Base-by-base conservation (phyloP, 2,329 filamentous ascomycete genomes). In the Talaromyces sp. region DNA sequence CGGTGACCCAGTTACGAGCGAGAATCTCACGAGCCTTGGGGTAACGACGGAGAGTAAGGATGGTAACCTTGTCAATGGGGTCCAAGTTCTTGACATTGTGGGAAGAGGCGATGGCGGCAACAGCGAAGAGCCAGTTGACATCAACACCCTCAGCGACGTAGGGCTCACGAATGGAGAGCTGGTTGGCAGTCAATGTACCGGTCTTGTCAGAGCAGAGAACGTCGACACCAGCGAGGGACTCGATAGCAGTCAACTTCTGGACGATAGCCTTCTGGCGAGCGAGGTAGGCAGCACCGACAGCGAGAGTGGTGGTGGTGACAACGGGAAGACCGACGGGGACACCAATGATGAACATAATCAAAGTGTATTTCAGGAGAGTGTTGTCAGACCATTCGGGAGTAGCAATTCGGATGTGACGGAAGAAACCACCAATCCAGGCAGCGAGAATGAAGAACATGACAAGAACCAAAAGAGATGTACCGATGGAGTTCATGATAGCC, bases 61-160 rank as follows among this genome's bases (percentile, higher is more conserved):
- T 87, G 61, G 84, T 89, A 67, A 89, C 83, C 77, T 89, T 89
- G 78, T 89, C 86, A 66, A 89, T 89, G 52, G 86, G 86, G 69
- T 89, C 86, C 61, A 89, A 81, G 48, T 85, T 86, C 75, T 87
- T 86, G 75, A 88, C 80, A 76, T 88, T 89, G 78, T 89, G 86
- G 50, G 86, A 89, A 43, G 85, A 88, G 53, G 86, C 86, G 41
- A 89, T 80, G 60, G 86, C 86, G 57, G 86, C 86, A 61, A 87
- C 86, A 60, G 86, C 85, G 85, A 89, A 89, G 85, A 89, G 88
- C 85, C 85, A 89, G 77, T 89, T 86, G 71, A 88, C 83, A 70
- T 89, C 85, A 68, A 87, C 82, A 62, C 86, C 86, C 71, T 89
- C 86, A 57, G 85, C 83, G 45, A 89, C 85, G 73, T 85, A 89